Evolutionary conservation across 306 rosid species (phyloP).

Genomic region (Corylus heterophylla): DNA sequence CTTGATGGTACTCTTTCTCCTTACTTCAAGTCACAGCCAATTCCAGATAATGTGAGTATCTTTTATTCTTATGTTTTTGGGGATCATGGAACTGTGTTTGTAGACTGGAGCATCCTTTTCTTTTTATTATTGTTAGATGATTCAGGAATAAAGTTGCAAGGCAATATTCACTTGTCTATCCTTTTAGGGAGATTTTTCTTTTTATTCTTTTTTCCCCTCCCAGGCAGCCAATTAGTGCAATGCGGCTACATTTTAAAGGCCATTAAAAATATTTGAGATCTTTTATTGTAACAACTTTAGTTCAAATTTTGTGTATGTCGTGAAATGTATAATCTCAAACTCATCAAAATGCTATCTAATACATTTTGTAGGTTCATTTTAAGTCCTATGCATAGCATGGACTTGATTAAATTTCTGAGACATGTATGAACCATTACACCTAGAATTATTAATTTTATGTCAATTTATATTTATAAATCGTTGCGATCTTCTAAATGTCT

Average conservation of each 20-base stretch:
- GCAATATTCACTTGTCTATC: neutral
- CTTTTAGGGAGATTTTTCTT: neutral
- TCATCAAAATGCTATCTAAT: neutral
- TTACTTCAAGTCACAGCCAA: conserved; percentile 82
- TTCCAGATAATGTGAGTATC: conserved; percentile 80
- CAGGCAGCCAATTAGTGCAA: neutral
- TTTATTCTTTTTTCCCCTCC: neutral
- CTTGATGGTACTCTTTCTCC: conserved; percentile 63
- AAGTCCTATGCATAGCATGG: conserved; percentile 10
- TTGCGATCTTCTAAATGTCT: conserved; percentile 10
- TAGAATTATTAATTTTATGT: conserved; percentile 9
- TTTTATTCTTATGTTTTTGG: conserved; percentile 4
- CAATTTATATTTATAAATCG: neutral
- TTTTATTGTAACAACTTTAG: neutral
- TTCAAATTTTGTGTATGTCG: neutral
- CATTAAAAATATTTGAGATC: neutral
- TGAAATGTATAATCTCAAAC: neutral
- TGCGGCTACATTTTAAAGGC: neutral
- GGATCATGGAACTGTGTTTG: neutral
- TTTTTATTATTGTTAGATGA: neutral
- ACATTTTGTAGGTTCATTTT: neutral
- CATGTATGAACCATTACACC: conserved; percentile 1
- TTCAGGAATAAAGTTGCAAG: neutral
- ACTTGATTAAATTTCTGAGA: neutral
- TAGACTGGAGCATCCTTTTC: conserved; percentile 1